phyloP scores from a whole-genome alignment of 2,329 filamentous ascomycete species.

The Venturia oleaginea region DNA sequence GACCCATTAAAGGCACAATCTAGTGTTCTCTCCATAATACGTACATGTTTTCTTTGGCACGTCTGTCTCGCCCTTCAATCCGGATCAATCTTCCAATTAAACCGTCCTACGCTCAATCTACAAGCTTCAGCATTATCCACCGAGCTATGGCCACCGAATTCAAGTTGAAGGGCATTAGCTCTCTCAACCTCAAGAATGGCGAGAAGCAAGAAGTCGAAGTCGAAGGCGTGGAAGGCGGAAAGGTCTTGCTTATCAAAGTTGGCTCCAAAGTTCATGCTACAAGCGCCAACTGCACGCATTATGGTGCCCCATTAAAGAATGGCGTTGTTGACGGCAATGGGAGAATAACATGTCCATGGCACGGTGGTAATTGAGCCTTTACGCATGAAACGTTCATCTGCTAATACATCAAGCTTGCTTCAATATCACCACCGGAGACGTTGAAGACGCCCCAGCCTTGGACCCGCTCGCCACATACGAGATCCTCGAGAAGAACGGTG shows the following conservation, averaged over 20 bases:
- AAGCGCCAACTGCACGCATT: conserved; percentile 79
- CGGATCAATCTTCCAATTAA: not conserved
- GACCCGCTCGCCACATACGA: conserved; percentile 80
- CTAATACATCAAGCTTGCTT: conserved; percentile 64
- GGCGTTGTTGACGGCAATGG: conserved; percentile 77
- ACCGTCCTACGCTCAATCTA: not conserved
- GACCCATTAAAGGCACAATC: not conserved
- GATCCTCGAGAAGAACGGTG: conserved; percentile 69
- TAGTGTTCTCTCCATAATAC: not conserved
- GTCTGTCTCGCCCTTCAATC: not conserved
- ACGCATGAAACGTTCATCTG: not conserved
- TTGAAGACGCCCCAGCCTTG: conserved; percentile 88
- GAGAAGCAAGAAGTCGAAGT: conserved; percentile 86
- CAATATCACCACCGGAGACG: conserved; percentile 77
- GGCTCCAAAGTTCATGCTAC: conserved; percentile 69
- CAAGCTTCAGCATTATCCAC: not conserved
- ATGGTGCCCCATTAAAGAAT: conserved; percentile 80
- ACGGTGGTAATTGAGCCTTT: conserved; percentile 56
- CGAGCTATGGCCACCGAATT: conserved; percentile 31
- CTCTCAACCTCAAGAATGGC: conserved; percentile 64
- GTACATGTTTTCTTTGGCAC: conserved; percentile 2
- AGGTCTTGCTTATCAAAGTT: conserved; percentile 76
- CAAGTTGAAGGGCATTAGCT: conserved; percentile 65
- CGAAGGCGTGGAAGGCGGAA: conserved; percentile 76
- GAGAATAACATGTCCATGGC: conserved; percentile 88